Base-by-base conservation (phyloP, 352 stramenopile genomes). In the Thraustotheca clavata region DNA sequence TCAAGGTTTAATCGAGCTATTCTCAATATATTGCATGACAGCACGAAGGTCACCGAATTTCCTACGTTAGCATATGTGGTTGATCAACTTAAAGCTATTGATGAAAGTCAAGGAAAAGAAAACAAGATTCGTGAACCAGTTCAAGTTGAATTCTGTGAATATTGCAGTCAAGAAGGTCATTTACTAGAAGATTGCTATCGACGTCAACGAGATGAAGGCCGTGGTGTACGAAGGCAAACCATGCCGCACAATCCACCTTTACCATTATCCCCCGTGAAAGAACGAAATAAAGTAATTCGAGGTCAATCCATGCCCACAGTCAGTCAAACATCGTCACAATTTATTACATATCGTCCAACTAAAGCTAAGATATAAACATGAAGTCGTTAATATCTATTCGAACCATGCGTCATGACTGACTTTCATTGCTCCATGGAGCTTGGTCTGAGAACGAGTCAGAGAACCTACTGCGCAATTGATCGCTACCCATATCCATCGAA, bases 11-110 rank as follows among this genome's bases (percentile, higher is more conserved):
- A 52, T 31, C 24, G 3, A 26, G n/a, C 43, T 31, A 52, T 52
- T 7, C 7, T 52, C 9, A 24, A 18, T 24, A 52, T 52, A 3
- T 31, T 52, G 14, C 43, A 52, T 31, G 43, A 14, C n/a, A 52
- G 43, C 43, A 52, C 43, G n/a, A 52, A 52, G 34, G 43, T 24
- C 43, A 24, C 43, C 11, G 43, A 35, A 31, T 52, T 52, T 52
- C 43, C 43, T 24, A 52, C 24, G 24, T 52, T 52, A 18, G 43
- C 31, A 11, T 18, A 9, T 2, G 43, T 52, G 2, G 14, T 52
- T 11, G 43, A 24, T 31, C 24, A 52, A 11, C 43, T 52, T 18
- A 9, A 52, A 9, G 43, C 43, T 18, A 31, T 52, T 24, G 43
- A 52, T 18, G 43, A 24, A 24, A 24, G 31, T 9, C 43, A 52